Evolutionary conservation across 2,329 filamentous ascomycete genomes (phyloP).

Genomic region (Fusarium sp.): DNA sequence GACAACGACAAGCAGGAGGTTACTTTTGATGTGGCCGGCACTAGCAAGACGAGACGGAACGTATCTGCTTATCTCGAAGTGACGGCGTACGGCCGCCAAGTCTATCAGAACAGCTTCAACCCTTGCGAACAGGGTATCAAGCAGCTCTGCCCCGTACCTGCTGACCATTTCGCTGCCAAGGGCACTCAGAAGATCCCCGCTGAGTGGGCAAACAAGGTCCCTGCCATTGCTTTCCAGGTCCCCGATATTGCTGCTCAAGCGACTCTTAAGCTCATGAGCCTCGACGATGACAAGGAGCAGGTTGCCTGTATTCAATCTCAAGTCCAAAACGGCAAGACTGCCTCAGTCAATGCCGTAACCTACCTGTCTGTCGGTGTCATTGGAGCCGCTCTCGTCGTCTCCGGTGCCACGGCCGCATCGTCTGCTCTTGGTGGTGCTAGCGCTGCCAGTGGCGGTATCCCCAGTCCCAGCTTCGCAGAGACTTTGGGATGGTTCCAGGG

Average conservation of each 20-base stretch:
- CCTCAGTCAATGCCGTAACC: constrained; percentile 78
- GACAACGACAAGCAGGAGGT: constrained; percentile 79
- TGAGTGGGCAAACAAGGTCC: constrained; percentile 79
- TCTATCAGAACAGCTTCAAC: constrained; percentile 85
- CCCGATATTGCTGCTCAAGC: constrained; percentile 91
- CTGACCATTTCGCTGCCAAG: constrained; percentile 77
- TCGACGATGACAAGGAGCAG: constrained; percentile 65
- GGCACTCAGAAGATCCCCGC: constrained; percentile 79
- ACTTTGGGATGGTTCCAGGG: constrained; percentile 92
- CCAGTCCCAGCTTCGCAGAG: constrained; percentile 87
- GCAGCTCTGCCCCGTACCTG: constrained; percentile 87
- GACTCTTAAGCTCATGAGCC: constrained; percentile 77
- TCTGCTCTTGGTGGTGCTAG: constrained; percentile 68
- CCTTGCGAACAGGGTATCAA: constrained; percentile 79
- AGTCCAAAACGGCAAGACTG: constrained; percentile 89
- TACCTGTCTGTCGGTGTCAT: constrained; percentile 88
- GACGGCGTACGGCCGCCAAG: constrained; percentile 83
- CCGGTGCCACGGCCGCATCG: constrained; percentile 77
- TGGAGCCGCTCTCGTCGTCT: constrained; percentile 82
- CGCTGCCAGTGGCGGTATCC: constrained; percentile 67
- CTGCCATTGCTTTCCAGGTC: constrained; percentile 87
- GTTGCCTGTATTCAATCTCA: constrained; percentile 87
- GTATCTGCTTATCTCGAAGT: constrained; percentile 82
- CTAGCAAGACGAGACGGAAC: constrained; percentile 79
- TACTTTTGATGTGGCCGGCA: constrained; percentile 84